Percentiles rank a stretch among this genome's conserved stretches.
phyloP scores from a whole-genome alignment of 2,329 filamentous ascomycete species.

The Sphaerostilbella broomeana region DNA sequence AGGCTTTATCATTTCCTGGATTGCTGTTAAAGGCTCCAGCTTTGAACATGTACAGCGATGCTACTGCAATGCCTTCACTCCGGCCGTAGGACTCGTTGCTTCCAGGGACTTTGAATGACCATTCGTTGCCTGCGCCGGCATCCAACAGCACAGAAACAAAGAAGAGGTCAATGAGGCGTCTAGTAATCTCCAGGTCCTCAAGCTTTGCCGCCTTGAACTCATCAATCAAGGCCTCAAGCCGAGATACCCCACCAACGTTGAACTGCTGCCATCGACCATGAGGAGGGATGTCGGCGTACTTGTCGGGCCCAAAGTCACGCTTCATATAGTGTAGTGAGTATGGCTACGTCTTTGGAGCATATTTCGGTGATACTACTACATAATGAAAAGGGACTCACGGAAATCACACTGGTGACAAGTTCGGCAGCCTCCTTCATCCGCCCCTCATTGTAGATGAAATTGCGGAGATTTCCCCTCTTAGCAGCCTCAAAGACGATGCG shows the following conservation, averaged over 20 bases:
- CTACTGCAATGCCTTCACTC: conserved; percentile 47
- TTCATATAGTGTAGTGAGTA: conserved; percentile 18
- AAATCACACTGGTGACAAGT: conserved; percentile 37
- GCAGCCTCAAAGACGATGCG: conserved; percentile 29
- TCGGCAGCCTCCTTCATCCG: conserved; percentile 34
- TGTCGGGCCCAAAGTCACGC: conserved; percentile 46
- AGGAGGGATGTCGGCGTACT: conserved; percentile 42
- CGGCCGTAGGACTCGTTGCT: conserved; percentile 30
- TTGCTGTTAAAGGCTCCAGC: conserved; percentile 31
- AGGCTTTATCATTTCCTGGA: conserved; percentile 12
- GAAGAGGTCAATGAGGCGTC: conserved; percentile 54
- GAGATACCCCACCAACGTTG: conserved; percentile 46
- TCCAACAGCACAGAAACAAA: conserved; percentile 54
- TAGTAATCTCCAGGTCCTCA: conserved; percentile 41
- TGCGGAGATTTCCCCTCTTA: conserved; percentile 30
- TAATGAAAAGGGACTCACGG: conserved; percentile 24
- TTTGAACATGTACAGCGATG: conserved; percentile 44
- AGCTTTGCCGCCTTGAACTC: conserved; percentile 36
- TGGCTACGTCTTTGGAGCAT: too few species aligned
- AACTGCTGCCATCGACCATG: conserved; percentile 60
- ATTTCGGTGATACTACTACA: too few species aligned
- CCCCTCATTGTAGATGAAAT: conserved; percentile 35
- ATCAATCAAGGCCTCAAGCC: conserved; percentile 38
- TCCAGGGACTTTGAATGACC: conserved; percentile 38
- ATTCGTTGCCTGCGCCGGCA: conserved; percentile 45